A percentile compares a stretch with the other conserved stretches of the same genome.
Conservation (phyloP, 1,139 yeast genomes). For the Suhomyces bolitotheri region DNA sequence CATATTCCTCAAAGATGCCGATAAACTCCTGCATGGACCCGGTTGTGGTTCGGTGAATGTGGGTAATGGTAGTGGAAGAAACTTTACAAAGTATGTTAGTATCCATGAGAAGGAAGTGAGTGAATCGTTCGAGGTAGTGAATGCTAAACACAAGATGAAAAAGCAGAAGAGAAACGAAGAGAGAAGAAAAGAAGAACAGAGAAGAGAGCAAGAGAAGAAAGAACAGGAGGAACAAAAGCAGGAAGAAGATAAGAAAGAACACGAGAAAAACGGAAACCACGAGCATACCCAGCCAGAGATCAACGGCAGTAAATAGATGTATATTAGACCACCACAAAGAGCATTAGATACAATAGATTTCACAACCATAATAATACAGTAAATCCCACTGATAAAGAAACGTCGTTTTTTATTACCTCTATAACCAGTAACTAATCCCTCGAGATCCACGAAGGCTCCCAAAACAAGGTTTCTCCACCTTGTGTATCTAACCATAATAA, state of each 20-base stretch:
- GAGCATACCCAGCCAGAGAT: too few species aligned
- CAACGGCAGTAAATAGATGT: too few species aligned
- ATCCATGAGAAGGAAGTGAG: slow-evolving; percentile 57
- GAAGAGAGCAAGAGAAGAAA: background rate
- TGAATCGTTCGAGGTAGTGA: slow-evolving; percentile 64
- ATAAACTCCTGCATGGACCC: slow-evolving; percentile 17
- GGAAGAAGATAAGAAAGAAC: too few species aligned
- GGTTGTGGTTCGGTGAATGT: slow-evolving; percentile 47
- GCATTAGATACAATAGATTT: too few species aligned
- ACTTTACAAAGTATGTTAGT: slow-evolving; percentile 57
- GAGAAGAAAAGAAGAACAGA: slow-evolving; percentile 1
- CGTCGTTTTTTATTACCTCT: too few species aligned
- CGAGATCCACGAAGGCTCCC: slow-evolving; percentile 56
- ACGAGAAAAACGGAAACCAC: too few species aligned
- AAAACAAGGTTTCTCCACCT: slow-evolving; percentile 56
- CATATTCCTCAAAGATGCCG: slow-evolving; percentile 23
- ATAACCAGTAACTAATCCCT: background rate
- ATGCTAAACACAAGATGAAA: slow-evolving; percentile 59
- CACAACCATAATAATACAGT: too few species aligned
- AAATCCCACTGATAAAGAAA: too few species aligned
- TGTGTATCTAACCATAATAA: slow-evolving; percentile 80
- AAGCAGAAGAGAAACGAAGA: slow-evolving; percentile 25
- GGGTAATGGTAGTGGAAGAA: slow-evolving; percentile 74
- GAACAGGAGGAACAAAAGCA: background rate
- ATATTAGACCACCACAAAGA: too few species aligned